phyloP scores from a whole-genome alignment of 169 alveolate species.

The Plasmodium relictum region DNA sequence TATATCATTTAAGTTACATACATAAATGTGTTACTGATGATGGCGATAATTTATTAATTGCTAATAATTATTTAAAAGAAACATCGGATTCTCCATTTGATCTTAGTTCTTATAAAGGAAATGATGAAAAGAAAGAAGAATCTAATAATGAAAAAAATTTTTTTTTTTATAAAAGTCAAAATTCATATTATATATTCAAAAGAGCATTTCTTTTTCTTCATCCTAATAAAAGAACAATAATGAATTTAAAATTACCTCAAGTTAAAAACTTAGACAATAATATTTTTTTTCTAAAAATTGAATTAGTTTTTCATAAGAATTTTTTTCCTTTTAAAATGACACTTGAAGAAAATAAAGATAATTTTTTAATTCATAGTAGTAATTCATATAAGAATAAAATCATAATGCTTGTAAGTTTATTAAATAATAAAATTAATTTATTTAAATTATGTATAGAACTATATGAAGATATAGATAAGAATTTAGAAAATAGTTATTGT shows the following conservation, averaged over 20 bases:
- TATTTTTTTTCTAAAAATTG: slow-evolving; percentile 29
- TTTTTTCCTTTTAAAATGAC: slow-evolving; percentile 36
- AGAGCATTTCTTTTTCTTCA: slow-evolving; percentile 14
- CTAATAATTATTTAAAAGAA: not conserved
- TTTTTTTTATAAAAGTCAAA: slow-evolving; percentile 8
- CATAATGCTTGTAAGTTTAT: slow-evolving; percentile 12
- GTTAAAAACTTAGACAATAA: not conserved
- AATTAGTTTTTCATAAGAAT: slow-evolving; percentile 30
- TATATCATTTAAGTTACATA: slow-evolving; percentile 16
- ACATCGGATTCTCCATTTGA: not conserved
- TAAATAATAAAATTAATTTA: slow-evolving; percentile 4
- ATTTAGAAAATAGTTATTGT: slow-evolving; percentile 19
- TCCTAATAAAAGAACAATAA: slow-evolving; percentile 14
- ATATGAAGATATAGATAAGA: slow-evolving; percentile 44
- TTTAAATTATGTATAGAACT: slow-evolving; percentile 26
- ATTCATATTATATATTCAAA: slow-evolving; percentile 27
- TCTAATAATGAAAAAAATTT: not conserved
- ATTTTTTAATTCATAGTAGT: slow-evolving; percentile 6
- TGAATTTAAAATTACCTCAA: slow-evolving; percentile 31
- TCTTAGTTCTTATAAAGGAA: not conserved
- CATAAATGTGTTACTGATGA: slow-evolving; percentile 34
- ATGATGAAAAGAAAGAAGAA: not conserved
- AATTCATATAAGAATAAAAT: slow-evolving; percentile 49
- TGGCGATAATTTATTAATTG: not conserved
- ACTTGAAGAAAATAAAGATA: not conserved